Evolutionary conservation across 305 asterid genomes (phyloP).

Genomic region (Galium porrigens): DNA sequence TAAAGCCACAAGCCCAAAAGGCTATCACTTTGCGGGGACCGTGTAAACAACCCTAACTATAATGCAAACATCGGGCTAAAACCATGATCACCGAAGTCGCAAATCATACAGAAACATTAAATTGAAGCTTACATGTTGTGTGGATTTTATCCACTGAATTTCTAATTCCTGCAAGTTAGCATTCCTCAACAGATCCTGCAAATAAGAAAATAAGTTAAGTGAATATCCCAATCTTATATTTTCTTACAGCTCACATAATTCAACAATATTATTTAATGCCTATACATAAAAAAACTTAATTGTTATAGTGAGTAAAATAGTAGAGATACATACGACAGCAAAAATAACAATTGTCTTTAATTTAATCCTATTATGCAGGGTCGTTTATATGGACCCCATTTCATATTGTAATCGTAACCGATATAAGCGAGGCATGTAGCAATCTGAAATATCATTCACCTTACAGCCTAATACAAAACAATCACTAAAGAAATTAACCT

Average conservation of each 20-base stretch:
- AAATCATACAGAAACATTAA: slow-evolving; percentile 9
- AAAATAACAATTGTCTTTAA: background rate
- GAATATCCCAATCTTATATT: background rate
- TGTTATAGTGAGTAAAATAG: background rate
- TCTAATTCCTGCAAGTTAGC: slow-evolving; percentile 61
- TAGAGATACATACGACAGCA: background rate
- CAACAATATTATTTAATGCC: background rate
- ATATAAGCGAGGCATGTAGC: background rate
- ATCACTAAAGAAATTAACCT: too few relatives aligned
- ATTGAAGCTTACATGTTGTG: slow-evolving; percentile 49
- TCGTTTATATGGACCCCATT: background rate
- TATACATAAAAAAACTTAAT: background rate
- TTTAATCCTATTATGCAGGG: background rate
- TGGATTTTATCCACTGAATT: slow-evolving; percentile 73
- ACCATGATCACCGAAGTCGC: background rate
- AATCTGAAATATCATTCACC: background rate
- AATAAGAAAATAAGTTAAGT: slow-evolving; percentile 7
- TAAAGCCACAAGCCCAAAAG: background rate
- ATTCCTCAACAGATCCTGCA: slow-evolving; percentile 55
- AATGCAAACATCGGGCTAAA: background rate
- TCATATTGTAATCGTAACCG: background rate
- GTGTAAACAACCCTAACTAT: background rate
- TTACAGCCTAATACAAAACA: background rate
- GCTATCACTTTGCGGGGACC: background rate
- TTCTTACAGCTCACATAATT: background rate